A percentile compares a stretch with the other conserved stretches of the same genome.
These are phyloP conservation scores for Cordyceps farinosa DNA, from an alignment of 2,329 filamentous ascomycete genomes.

Conservation along the genomic window DNA sequence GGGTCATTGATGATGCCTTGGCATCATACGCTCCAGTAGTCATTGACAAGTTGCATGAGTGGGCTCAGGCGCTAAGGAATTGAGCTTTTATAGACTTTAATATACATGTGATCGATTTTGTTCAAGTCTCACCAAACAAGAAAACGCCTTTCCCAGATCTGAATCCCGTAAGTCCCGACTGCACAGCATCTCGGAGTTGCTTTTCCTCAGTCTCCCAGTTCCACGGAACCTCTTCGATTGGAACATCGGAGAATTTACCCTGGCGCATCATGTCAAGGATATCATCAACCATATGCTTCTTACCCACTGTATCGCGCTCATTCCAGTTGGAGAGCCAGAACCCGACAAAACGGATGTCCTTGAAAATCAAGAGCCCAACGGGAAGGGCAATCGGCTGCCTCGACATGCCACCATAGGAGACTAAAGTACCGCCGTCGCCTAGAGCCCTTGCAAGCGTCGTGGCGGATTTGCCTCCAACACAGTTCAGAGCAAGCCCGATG, in stretches of 20 bases:
- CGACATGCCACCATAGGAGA: constrained; percentile 95
- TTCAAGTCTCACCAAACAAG: constrained; percentile 61
- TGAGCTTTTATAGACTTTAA: constrained; percentile 32
- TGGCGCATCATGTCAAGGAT: constrained; percentile 71
- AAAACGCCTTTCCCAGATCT: constrained; percentile 87
- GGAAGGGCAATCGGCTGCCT: constrained; percentile 80
- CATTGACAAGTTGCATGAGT: constrained; percentile 90
- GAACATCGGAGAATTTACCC: constrained; percentile 78
- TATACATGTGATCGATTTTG: neutral
- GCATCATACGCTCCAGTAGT: constrained; percentile 89
- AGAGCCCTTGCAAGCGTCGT: constrained; percentile 74
- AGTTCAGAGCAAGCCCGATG: constrained; percentile 81
- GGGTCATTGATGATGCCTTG: constrained; percentile 85
- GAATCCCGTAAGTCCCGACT: constrained; percentile 79
- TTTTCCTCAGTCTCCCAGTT: constrained; percentile 72
- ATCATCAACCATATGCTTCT: constrained; percentile 78
- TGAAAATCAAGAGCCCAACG: constrained; percentile 86
- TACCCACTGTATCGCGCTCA: constrained; percentile 66
- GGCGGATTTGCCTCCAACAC: constrained; percentile 85
- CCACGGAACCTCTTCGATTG: constrained; percentile 81
- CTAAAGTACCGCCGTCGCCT: constrained; percentile 65
- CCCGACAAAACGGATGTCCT: constrained; percentile 80
- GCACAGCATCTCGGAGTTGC: constrained; percentile 68
- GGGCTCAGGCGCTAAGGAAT: constrained; percentile 87
- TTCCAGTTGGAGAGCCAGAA: constrained; percentile 97